Conservation (phyloP, 73 alveolate genomes). For the Paramecium tetraurelia region DNA sequence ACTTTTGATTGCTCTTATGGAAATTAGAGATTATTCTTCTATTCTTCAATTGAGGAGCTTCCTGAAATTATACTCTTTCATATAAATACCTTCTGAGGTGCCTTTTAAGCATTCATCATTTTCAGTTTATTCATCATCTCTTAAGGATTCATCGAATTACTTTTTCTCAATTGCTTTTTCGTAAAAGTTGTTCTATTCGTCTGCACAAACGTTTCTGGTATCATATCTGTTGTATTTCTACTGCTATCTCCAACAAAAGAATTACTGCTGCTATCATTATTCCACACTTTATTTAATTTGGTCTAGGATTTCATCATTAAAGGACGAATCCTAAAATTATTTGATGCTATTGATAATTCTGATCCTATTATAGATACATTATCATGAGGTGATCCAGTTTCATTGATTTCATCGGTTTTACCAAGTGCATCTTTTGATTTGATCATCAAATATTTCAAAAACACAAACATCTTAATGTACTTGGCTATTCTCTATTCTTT, state of each 20-base stretch:
- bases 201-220: not conserved
- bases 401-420: not conserved
- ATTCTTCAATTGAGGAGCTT: not conserved
- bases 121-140: not conserved
- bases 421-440: not conserved
- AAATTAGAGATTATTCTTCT: not conserved
- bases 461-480: not conserved
- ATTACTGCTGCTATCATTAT: not conserved
- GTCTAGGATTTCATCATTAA: not conserved
- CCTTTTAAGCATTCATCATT: not conserved
- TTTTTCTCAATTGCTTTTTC: not conserved
- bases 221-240: not conserved
- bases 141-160: conserved; percentile 13
- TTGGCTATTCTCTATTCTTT: not conserved
- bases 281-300: not conserved
- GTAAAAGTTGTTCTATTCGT: not conserved
- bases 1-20: not conserved
- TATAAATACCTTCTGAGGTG: not conserved
- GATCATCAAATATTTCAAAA: not conserved
- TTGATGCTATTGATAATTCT: not conserved
- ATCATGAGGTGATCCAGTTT: not conserved
- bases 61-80: not conserved
- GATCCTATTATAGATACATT: not conserved
- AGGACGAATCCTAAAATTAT: not conserved
- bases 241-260: not conserved